Evolutionary conservation across 176 grass and related monocot species (phyloP), one percentile per base, ranked within the genome.

Genomic region (Tillandsia fasciculata): DNA sequence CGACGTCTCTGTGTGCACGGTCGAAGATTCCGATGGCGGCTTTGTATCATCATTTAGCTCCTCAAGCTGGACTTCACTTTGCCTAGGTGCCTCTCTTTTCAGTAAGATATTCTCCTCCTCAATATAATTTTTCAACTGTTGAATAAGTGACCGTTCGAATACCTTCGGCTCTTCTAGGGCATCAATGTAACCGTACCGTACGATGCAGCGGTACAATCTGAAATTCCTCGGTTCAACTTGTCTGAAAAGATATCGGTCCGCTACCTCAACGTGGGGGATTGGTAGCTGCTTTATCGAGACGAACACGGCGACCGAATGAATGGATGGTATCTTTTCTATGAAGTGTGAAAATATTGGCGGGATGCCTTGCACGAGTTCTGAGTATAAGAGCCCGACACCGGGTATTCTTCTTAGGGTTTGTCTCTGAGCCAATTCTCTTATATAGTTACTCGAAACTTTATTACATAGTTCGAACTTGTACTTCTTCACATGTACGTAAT

Each of bases 361-460:
- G 23, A 96, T 66, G 12, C 91, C 91, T 83, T 96, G 91, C 33
- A 90, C 87, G 12, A 96, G 84, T 64, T 96, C 91, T 1, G 91
- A 85, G 72, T 96, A 96, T 51, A 96, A 80, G 27, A 96, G 77
- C 1, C 79, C 91, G 0, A 90, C 65, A 9, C 91, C 87, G 1
- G 91, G 84, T n/a, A 96, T 83, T 49, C 74, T 64, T 12, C 26
- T 26, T 18, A 77, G 10, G 42, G 72, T 48, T 2, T 50, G 53
- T 0, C 56, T 74, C 3, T 48, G 28, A 10, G 75, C 75, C 28
- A 96, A 61, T 17, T 77, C 81, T 26, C 65, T 42, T 27, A 90
- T 50, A 14, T 42, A 59, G 17, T 83, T 76, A 48, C 64, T 18
- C 20, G 87, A 68, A 22, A 90, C 76, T 17, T 69, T 73, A 63